Evolutionary conservation across 192 early-diverging fungal genomes (phyloP), one percentile per base, ranked within the genome.

Genomic region (Linnemannia schmuckeri): DNA sequence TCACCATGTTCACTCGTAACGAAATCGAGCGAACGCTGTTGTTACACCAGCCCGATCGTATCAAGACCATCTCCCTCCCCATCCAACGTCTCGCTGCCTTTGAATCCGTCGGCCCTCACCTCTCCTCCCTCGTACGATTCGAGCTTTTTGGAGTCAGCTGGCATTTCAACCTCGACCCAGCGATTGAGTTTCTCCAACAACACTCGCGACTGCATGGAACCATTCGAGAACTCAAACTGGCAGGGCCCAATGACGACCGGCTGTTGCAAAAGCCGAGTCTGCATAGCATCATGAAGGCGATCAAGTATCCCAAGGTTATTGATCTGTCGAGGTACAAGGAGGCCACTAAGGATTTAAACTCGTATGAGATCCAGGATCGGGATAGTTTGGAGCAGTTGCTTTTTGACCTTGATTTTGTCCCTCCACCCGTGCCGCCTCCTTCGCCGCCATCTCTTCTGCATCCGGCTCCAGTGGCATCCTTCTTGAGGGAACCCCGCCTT

Each of bases 281-380:
- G 41, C 44, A 71, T 9, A n/a, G 37, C 18, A 70, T 87, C 44
- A 2, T 87, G 37, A 72, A 77, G 33, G 55, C 52, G 72, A 70
- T 87, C 30, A 76, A 49, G 40, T 10, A 49, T 20, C 85, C 85
- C 13, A 72, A 70, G 33, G 49, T 75, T 8, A 35, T 87, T 38
- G 80, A 87, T 78, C 68, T 87, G 41, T 87, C 85, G 37, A 63
- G 76, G 27, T 87, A 81, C 37, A 81, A 78, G 38, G 85, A 87
- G 46, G 85, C 85, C 0, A 61, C 85, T 46, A 73, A 46, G 70
- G 85, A 87, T 49, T 33, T 87, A 52, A 78, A 81, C 72, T 24
- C 63, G 24, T 87, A 68, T 41, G 80, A 87, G 27, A 27, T 87
- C 5, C 79, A 81, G 38, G 47, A 78, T 41, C 6, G 44, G 27